A percentile compares a stretch with the other conserved stretches of the same genome.
Evolutionary conservation across 1,284 basidiomycete genomes (phyloP).

Genomic region (Apiotrichum sp.): DNA sequence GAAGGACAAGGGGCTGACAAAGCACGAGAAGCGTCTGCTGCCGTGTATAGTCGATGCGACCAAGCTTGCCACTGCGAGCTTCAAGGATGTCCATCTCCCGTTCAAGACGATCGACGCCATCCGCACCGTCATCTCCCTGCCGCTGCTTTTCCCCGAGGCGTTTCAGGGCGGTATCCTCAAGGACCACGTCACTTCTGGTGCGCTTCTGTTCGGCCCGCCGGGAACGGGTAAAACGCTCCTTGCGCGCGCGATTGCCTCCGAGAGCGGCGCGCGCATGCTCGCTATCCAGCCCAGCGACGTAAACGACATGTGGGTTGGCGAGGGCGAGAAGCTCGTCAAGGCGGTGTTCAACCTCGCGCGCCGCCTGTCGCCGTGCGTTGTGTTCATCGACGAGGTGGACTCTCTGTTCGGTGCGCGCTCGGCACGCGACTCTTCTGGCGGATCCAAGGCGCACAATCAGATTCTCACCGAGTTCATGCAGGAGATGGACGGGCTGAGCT

Average conservation of each 20-base stretch:
- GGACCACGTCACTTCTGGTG: constrained; percentile 80
- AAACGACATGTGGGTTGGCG: constrained; percentile 68
- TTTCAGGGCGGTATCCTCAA: constrained; percentile 88
- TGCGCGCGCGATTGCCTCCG: constrained; percentile 83
- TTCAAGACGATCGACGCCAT: constrained; percentile 78
- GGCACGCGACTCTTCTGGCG: constrained; percentile 72
- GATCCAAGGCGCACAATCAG: constrained; percentile 64
- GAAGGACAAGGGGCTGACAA: constrained; percentile 64
- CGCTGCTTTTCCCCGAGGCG: constrained; percentile 79
- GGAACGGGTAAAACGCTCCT: constrained; percentile 87
- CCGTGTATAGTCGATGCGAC: constrained; percentile 76
- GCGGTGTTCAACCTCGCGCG: constrained; percentile 86
- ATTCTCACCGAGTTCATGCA: constrained; percentile 81
- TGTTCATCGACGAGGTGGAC: constrained; percentile 95
- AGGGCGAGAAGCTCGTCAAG: constrained; percentile 89
- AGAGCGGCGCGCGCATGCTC: constrained; percentile 50
- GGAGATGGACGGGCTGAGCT: constrained; percentile 87
- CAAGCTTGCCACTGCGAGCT: constrained; percentile 61
- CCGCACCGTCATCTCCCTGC: constrained; percentile 83
- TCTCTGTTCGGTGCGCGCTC: constrained; percentile 84
- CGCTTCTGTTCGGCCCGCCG: constrained; percentile 78
- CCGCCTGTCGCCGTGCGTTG: constrained; percentile 80
- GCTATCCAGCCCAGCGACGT: constrained; percentile 18
- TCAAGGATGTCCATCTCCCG: constrained; percentile 80
- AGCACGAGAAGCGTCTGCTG: constrained; percentile 69